These are phyloP conservation scores for Helminthosporium solani DNA, from an alignment of 2,329 filamentous ascomycete species.

Conservation along the genomic window DNA sequence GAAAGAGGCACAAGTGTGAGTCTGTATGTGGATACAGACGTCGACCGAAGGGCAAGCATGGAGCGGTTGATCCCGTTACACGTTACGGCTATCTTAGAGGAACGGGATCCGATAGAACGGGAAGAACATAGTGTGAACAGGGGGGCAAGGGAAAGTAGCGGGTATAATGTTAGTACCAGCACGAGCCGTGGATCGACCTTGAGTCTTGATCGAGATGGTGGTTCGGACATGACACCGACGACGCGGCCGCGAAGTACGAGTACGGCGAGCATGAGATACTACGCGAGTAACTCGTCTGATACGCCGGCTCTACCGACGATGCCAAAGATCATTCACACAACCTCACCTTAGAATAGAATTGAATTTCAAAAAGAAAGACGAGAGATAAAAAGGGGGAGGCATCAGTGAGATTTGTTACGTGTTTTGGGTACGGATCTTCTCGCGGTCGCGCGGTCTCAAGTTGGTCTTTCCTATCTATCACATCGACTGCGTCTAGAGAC, in stretches of 20 bases:
- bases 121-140: constrained; percentile 25
- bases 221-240: constrained; percentile 15
- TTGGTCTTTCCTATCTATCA: too few relatives aligned
- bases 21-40: constrained; percentile 30
- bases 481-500: too few relatives aligned
- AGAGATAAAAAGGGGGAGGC: background rate
- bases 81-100: constrained; percentile 24
- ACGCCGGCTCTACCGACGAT: constrained; percentile 16
- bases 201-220: constrained; percentile 22
- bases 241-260: constrained; percentile 31
- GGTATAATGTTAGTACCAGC: background rate
- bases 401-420: too few relatives aligned
- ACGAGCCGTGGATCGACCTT: constrained; percentile 16
- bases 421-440: too few relatives aligned
- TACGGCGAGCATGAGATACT: constrained; percentile 29
- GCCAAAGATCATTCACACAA: constrained; percentile 34
- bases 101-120: constrained; percentile 17
- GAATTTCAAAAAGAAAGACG: background rate
- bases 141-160: constrained; percentile 17
- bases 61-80: constrained; percentile 33
- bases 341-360: constrained; percentile 8
- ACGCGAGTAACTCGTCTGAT: constrained; percentile 27
- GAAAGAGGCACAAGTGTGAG: constrained; percentile 29
- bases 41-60: constrained; percentile 21
- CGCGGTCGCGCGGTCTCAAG: too few relatives aligned